Evolutionary conservation across 2,329 filamentous ascomycete genomes (phyloP), one percentile per base, ranked within the genome.

Genomic region (Alternaria angustiovoidea): DNA sequence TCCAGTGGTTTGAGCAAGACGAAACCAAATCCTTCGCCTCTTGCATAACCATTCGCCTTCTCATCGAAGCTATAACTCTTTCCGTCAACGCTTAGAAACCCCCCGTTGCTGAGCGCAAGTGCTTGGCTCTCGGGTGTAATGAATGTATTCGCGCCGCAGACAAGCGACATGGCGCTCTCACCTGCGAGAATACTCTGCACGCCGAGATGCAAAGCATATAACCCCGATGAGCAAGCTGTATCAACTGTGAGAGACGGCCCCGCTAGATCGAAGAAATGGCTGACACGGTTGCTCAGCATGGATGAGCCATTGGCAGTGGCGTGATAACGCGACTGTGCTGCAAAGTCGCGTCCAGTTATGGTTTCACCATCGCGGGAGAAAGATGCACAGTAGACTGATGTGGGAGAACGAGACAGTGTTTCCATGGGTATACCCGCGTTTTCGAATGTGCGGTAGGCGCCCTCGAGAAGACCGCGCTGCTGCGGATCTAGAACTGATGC

Each of bases 11-110:
- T 74, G 9, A 74, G 88, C 88, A 89, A 68, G 18, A 88, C 72
- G 2, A 89, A 66, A 81, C 86, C 24, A 85, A 79, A 1, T 0
- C 87, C 88, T 64, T 90, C 88, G 0, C 87, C 88, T 28, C 88
- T 81, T 0, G 84, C 87, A 67, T 89, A 91, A 0, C 88, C 88
- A 59, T 86, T 85, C 24, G 86, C 88, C 18, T 46, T 42, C 16
- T 16, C 43, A 28, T 56, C 52, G 18, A 57, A 59, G 30, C 42
- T 48, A 18, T 48, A 58, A 20, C 41, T 42, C 20, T 43, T 43
- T 16, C 56, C 49, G 18, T 58, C 42, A 24, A 44, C 32, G 20
- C 55, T 57, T 7, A 57, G n/a, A 5, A 47, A 58, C 0, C 56
- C 39, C 1, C 42, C 56, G 3, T 54, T 59, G n/a, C 43, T 54